These are phyloP conservation scores for Escallonia herrerae DNA, from an alignment of 129 eudicot genomes.

Conservation along the genomic window DNA sequence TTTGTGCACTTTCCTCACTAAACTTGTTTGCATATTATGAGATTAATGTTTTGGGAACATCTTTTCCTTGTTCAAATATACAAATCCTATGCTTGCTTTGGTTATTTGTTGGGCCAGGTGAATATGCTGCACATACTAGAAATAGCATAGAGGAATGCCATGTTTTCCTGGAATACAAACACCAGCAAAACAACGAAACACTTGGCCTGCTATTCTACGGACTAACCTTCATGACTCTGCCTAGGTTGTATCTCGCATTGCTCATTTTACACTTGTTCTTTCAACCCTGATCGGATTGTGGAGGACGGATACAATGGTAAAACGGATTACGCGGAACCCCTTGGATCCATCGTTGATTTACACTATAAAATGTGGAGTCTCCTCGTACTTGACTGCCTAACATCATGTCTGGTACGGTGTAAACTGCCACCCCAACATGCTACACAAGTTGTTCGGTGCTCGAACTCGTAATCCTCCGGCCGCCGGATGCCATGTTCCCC, in stretches of 20 bases:
- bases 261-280: background rate
- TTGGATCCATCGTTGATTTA: constrained; percentile 24
- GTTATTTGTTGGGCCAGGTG: too few species aligned
- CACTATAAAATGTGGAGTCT: constrained; percentile 13
- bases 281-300: constrained; percentile 5
- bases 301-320: background rate
- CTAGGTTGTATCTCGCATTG: constrained; percentile 22
- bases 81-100: too few species aligned
- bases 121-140: too few species aligned
- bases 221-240: constrained; percentile 13
- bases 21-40: too few species aligned
- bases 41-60: too few species aligned
- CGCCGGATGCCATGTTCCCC: background rate
- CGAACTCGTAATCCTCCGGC: background rate
- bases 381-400: background rate
- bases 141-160: background rate
- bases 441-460: constrained; percentile 36
- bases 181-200: constrained; percentile 18
- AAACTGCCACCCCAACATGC: constrained; percentile 22
- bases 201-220: constrained; percentile 24
- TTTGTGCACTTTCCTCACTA: too few species aligned
- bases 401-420: background rate
- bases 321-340: background rate
- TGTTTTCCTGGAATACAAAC: background rate
- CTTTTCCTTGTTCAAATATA: too few species aligned